These are phyloP conservation scores for Phytomonas sp. DNA, from an alignment of 208 protist genomes.

Conservation along the genomic window DNA sequence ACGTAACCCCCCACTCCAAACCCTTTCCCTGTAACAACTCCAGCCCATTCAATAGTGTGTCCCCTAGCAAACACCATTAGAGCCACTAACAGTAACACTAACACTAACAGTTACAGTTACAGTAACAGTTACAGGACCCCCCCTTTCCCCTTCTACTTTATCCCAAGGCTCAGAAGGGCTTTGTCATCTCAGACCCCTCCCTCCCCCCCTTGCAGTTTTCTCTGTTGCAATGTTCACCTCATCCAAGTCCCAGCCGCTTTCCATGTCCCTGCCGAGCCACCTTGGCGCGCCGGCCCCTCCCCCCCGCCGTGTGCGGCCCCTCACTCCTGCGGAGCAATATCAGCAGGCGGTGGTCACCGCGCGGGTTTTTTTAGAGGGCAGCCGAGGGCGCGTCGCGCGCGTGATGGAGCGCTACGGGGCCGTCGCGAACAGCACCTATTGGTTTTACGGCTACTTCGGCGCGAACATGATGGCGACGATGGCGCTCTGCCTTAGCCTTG, in stretches of 20 bases:
- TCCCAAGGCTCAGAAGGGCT: too few relatives aligned
- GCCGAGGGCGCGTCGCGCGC: constrained; percentile 35
- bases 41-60: too few relatives aligned
- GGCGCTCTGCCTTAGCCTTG: constrained; percentile 48
- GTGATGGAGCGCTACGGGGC: constrained; percentile 45
- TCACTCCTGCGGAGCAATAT: constrained; percentile 53
- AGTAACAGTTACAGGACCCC: too few relatives aligned
- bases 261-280: background rate
- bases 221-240: constrained; percentile 29
- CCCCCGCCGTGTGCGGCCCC: constrained; percentile 8
- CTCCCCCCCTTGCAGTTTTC: too few relatives aligned
- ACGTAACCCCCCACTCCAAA: too few relatives aligned
- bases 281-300: background rate
- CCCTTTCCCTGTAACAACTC: too few relatives aligned
- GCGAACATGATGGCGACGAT: constrained; percentile 59
- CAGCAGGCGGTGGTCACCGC: constrained; percentile 61
- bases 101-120: too few relatives aligned
- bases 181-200: background rate
- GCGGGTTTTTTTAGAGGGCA: constrained; percentile 70
- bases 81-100: too few relatives aligned
- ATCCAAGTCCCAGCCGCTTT: constrained; percentile 9
- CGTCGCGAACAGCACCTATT: constrained; percentile 69
- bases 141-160: too few relatives aligned
- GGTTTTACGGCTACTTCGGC: constrained; percentile 81
- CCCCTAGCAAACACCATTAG: too few relatives aligned